phyloP scores from a whole-genome alignment of 805 yeast species.

The Metschnikowia reukaufii region DNA sequence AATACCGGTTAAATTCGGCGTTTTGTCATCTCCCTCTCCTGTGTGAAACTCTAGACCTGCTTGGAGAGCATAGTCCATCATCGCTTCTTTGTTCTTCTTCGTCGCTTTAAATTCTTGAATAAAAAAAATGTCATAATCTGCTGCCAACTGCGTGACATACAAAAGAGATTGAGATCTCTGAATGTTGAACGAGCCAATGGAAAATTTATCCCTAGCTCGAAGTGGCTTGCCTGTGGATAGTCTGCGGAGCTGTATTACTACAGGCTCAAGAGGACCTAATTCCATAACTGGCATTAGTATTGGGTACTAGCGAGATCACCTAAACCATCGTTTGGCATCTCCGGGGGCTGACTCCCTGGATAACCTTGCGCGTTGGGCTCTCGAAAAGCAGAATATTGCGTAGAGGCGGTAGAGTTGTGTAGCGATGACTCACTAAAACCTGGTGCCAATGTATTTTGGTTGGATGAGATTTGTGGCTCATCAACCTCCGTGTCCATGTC shows the following conservation, averaged over 20 bases:
- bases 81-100: not conserved
- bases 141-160: not conserved
- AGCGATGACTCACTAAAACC: no score
- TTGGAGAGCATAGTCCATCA: not conserved
- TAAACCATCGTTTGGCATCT: no score
- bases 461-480: no score
- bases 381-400: no score
- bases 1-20: not conserved
- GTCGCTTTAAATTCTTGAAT: not conserved
- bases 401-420: no score
- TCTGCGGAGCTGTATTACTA: not conserved
- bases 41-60: not conserved
- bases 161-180: not conserved
- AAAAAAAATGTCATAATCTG: not conserved
- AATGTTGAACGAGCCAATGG: not conserved
- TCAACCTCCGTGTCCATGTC: no score
- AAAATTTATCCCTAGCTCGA: not conserved
- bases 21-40: not conserved
- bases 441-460: no score
- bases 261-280: no score
- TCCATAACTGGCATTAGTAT: no score
- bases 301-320: no score
- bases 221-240: not conserved
- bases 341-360: no score
- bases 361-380: no score